Evolutionary conservation across 2,329 filamentous ascomycete species (phyloP).

Genomic region (Alternaria infectoria): DNA sequence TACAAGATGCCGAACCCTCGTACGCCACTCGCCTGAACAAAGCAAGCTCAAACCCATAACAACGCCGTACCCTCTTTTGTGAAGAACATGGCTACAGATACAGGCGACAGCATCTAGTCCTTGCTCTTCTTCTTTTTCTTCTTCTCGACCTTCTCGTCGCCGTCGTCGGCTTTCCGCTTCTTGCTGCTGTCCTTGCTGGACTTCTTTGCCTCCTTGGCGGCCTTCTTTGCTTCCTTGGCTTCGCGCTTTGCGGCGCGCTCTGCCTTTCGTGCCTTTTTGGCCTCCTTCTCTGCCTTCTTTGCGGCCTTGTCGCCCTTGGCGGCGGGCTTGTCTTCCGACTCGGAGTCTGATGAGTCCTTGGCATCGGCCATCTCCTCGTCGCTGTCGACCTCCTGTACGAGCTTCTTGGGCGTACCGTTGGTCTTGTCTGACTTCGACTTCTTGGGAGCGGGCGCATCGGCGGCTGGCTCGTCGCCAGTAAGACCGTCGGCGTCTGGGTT

Average conservation of each 20-base stretch:
- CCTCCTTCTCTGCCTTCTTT: constrained; percentile 51
- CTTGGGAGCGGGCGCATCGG: constrained; percentile 34
- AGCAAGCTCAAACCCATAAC: constrained; percentile 20
- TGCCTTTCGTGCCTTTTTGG: constrained; percentile 53
- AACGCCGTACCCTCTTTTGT: constrained; percentile 27
- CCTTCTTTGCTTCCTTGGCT: constrained; percentile 60
- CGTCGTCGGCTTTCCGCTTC: constrained; percentile 46
- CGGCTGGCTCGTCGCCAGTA: constrained; percentile 68
- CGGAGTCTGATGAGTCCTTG: constrained; percentile 45
- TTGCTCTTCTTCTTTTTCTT: constrained; percentile 68
- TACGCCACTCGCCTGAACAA: constrained; percentile 25
- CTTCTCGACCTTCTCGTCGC: constrained; percentile 58
- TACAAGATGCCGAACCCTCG: constrained; percentile 17
- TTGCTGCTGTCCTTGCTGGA: constrained; percentile 62
- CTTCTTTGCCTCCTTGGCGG: constrained; percentile 58
- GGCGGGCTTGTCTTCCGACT: constrained; percentile 40
- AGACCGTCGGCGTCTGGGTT: constrained; percentile 92
- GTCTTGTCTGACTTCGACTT: constrained; percentile 56
- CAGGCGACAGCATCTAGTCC: constrained; percentile 35
- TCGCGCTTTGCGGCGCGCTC: constrained; percentile 48
- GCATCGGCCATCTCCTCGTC: constrained; percentile 50
- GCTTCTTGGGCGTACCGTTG: constrained; percentile 50
- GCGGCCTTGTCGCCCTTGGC: constrained; percentile 46
- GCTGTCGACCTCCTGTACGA: constrained; percentile 58
- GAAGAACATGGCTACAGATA: constrained; percentile 19